A percentile compares a stretch with the other conserved stretches of the same genome.
These are phyloP conservation scores for Plantago ovata DNA, from an alignment of 257 asterid genomes.

Conservation along the genomic window DNA sequence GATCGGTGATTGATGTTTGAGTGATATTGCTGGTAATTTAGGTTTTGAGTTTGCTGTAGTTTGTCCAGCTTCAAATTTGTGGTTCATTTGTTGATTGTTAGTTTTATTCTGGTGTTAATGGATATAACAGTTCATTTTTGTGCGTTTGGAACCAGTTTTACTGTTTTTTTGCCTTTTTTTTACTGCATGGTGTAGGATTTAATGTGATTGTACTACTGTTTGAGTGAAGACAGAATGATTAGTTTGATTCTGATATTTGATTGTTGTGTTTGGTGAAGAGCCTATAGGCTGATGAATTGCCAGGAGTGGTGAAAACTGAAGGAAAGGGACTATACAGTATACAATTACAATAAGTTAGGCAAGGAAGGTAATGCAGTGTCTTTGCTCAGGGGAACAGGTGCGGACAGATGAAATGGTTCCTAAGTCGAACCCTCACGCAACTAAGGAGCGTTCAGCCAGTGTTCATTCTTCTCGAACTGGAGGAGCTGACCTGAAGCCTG, in stretches of 20 bases:
- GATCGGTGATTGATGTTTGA: neutral
- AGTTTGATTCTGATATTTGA: slow-evolving; percentile 16
- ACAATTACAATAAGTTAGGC: slow-evolving; percentile 28
- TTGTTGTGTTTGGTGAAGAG: slow-evolving; percentile 26
- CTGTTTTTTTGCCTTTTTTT: no score
- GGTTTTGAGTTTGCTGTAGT: neutral
- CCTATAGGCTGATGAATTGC: slow-evolving; percentile 26
- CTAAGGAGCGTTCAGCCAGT: slow-evolving; percentile 48
- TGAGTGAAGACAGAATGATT: slow-evolving; percentile 12
- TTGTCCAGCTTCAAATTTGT: neutral
- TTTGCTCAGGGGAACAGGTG: slow-evolving; percentile 58
- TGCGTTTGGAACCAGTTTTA: no score
- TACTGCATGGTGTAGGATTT: neutral
- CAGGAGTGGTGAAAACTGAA: slow-evolving; percentile 49
- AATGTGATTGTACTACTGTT: neutral
- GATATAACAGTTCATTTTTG: no score
- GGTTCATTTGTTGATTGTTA: neutral
- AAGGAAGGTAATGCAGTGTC: slow-evolving; percentile 54
- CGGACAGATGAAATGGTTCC: slow-evolving; percentile 43
- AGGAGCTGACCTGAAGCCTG: slow-evolving; percentile 56
- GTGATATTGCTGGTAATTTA: neutral
- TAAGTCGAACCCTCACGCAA: slow-evolving; percentile 53
- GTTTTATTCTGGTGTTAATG: no score
- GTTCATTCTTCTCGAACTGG: slow-evolving; percentile 46
- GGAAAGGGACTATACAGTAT: slow-evolving; percentile 27